phyloP scores from a whole-genome alignment of 2,329 filamentous ascomycete species.

The Zymoseptoria passerinii region DNA sequence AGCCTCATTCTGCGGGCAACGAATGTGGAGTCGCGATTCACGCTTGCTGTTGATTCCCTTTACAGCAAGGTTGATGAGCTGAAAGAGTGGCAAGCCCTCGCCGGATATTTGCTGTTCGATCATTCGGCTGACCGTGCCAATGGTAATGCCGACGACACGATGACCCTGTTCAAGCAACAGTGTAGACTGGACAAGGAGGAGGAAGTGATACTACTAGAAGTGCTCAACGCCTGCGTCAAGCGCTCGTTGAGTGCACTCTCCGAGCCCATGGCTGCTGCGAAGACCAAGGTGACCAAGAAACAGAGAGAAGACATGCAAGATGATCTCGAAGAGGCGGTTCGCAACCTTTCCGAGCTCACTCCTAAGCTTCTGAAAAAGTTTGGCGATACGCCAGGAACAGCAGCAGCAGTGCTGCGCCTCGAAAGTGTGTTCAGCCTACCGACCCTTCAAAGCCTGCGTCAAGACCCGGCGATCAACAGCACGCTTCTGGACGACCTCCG shows the following conservation, averaged over 20 bases:
- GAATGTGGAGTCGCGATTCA: conserved; percentile 70
- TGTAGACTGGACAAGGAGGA: conserved; percentile 68
- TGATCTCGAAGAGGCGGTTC: conserved; percentile 67
- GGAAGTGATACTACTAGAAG: conserved; percentile 77
- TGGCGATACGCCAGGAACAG: conserved; percentile 78
- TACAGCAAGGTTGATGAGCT: conserved; percentile 76
- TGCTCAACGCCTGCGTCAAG: conserved; percentile 75
- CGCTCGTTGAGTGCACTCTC: conserved; percentile 57
- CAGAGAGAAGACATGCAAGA: conserved; percentile 57
- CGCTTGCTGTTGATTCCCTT: conserved; percentile 74
- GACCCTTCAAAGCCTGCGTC: conserved; percentile 78
- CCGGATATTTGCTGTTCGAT: conserved; percentile 86
- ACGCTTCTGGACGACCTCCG: conserved; percentile 83
- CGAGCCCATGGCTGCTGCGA: conserved; percentile 52
- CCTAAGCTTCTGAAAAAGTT: conserved; percentile 87
- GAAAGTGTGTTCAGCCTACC: conserved; percentile 82
- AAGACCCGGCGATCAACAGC: conserved; percentile 72
- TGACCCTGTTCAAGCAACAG: conserved; percentile 58
- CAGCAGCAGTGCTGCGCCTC: conserved; percentile 74
- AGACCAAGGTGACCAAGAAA: conserved; percentile 48
- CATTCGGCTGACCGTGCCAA: conserved; percentile 56
- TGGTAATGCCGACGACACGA: conserved; percentile 49
- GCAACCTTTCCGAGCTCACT: conserved; percentile 69
- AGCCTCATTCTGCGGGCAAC: conserved; percentile 50
- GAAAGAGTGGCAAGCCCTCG: conserved; percentile 77